phyloP scores from a whole-genome alignment of 495 filamentous ascomycete species.

The Penicillium argentinense region DNA sequence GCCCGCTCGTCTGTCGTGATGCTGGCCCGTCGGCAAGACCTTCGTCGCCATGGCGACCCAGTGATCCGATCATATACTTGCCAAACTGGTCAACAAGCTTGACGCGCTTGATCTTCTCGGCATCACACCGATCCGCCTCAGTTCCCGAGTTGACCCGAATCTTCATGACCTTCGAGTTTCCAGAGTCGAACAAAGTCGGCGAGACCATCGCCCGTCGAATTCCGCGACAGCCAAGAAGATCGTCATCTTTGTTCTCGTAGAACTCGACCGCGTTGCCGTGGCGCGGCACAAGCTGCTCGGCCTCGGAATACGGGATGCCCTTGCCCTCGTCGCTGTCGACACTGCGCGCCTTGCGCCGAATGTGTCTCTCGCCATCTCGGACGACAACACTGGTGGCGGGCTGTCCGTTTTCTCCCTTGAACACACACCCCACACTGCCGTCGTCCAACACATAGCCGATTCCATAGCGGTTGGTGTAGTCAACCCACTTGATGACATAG shows the following conservation, averaged over 20 bases:
- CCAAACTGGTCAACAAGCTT: constrained; percentile 89
- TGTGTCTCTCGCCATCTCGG: constrained; percentile 57
- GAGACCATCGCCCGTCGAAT: constrained; percentile 62
- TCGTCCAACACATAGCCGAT: constrained; percentile 84
- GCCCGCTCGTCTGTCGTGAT: constrained; percentile 40
- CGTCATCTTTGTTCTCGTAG: constrained; percentile 69
- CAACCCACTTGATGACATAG: constrained; percentile 88
- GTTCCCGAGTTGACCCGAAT: constrained; percentile 50
- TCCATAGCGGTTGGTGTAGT: constrained; percentile 88
- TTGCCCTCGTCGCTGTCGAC: constrained; percentile 55
- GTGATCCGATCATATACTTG: constrained; percentile 80
- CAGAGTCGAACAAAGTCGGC: constrained; percentile 56
- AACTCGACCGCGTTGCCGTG: constrained; percentile 68
- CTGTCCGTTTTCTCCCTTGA: constrained; percentile 61
- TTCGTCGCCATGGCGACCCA: constrained; percentile 51
- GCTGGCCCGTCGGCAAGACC: constrained; percentile 32
- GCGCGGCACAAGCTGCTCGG: constrained; percentile 66
- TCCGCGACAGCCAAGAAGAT: constrained; percentile 45
- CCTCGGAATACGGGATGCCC: constrained; percentile 54
- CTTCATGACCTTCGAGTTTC: constrained; percentile 36
- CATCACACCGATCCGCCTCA: constrained; percentile 57
- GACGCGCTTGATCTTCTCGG: constrained; percentile 69
- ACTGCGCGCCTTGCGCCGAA: constrained; percentile 51
- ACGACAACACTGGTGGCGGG: constrained; percentile 69
- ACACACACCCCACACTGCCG: constrained; percentile 79